These are phyloP conservation scores for Citrus australasica DNA, from an alignment of 345 rosid species.

Conservation along the genomic window DNA sequence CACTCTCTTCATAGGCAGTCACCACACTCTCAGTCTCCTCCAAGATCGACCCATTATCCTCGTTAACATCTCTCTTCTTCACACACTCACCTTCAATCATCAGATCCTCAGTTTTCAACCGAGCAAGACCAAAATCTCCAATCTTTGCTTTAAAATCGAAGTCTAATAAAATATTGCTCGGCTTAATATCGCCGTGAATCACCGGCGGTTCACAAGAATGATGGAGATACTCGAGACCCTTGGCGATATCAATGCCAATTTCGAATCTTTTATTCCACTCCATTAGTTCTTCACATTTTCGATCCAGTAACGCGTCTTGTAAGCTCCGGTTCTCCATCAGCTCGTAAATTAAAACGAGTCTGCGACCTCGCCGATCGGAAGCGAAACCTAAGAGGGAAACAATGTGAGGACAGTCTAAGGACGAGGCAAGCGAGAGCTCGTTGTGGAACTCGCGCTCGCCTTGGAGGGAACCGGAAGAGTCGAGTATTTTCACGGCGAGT, in stretches of 20 bases:
- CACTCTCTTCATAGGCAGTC: constrained; percentile 50
- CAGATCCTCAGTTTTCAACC: constrained; percentile 51
- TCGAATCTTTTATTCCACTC: constrained; percentile 48
- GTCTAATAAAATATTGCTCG: constrained; percentile 60
- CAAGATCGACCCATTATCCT: constrained; percentile 69
- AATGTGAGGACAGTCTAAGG: constrained; percentile 55
- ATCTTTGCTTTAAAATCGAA: constrained; percentile 59
- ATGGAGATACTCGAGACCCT: constrained; percentile 80
- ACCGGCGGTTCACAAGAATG: constrained; percentile 48
- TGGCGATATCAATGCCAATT: constrained; percentile 59
- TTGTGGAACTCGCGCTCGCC: constrained; percentile 82
- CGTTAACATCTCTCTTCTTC: constrained; percentile 29
- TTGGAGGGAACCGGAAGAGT: constrained; percentile 52
- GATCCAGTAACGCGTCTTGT: constrained; percentile 61
- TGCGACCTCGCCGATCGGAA: constrained; percentile 48
- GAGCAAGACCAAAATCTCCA: constrained; percentile 77
- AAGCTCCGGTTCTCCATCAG: constrained; percentile 74
- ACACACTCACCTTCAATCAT: constrained; percentile 24
- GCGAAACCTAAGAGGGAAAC: constrained; percentile 69
- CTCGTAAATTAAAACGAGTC: constrained; percentile 59
- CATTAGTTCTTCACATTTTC: constrained; percentile 74
- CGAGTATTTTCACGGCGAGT: constrained; percentile 75
- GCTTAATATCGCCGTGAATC: constrained; percentile 71
- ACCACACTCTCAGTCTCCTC: constrained; percentile 63
- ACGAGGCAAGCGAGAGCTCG: constrained; percentile 70